phyloP scores from a whole-genome alignment of 2,329 filamentous ascomycete species.

The Phialophora macrospora region DNA sequence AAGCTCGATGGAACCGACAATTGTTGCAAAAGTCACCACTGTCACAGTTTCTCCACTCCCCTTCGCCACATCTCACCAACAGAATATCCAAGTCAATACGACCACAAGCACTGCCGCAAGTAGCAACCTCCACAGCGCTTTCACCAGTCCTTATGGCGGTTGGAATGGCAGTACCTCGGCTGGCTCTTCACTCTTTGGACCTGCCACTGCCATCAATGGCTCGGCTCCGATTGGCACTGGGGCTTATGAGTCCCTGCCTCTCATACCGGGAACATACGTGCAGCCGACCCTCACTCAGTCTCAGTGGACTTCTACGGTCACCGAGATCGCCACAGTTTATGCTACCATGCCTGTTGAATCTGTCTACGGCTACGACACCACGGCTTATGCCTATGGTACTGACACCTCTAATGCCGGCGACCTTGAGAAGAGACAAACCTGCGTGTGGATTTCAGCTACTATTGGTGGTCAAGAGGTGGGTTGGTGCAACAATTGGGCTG shows the following conservation, averaged over 20 bases:
- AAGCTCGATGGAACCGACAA: conserved; percentile 21
- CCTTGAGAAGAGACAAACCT: conserved; percentile 38
- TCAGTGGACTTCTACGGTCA: conserved; percentile 8
- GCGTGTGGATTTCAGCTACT: conserved; percentile 37
- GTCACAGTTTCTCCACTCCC: conserved; percentile 29
- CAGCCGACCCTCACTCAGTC: background rate
- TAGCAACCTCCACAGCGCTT: conserved; percentile 17
- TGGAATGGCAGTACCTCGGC: conserved; percentile 26
- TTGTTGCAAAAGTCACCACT: conserved; percentile 26
- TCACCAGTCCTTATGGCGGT: conserved; percentile 25
- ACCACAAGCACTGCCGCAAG: background rate
- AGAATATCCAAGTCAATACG: background rate
- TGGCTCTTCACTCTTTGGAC: conserved; percentile 13
- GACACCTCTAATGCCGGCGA: background rate
- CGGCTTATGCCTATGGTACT: conserved; percentile 15
- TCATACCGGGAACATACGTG: background rate
- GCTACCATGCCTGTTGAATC: conserved; percentile 13
- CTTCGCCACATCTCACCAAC: conserved; percentile 4
- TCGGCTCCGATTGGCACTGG: background rate
- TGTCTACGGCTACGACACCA: conserved; percentile 12
- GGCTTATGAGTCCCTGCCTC: background rate
- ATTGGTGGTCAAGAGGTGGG: conserved; percentile 34
- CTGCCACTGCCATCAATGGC: background rate
- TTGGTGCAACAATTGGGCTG: conserved; percentile 40
- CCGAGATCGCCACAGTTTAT: conserved; percentile 17